Evolutionary conservation across 306 rosid genomes (phyloP), one percentile per base, ranked within the genome.

Genomic region (Lablab purpureus): DNA sequence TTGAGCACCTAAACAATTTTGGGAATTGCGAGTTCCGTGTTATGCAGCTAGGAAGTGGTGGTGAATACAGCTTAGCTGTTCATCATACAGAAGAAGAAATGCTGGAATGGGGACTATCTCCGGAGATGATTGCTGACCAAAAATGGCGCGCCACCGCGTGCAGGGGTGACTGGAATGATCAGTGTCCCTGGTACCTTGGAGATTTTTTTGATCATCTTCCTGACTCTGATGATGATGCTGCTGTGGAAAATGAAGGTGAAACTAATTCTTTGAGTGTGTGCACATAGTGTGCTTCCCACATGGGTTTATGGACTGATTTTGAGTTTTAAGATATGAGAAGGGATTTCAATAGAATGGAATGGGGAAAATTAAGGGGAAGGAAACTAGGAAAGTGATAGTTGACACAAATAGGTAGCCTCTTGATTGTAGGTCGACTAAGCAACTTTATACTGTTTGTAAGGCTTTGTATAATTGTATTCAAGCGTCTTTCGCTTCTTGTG

Each of bases 51-150:
- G 99, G 98, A 56, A 49, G n/a, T 4, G 94, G 98, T 1, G 99
- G 99, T 60, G 99, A 95, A 60, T 95, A 92, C 71, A 95, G 99
- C 85, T 82, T 95, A 41, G 98, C 97, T 14, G 76, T 93, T 75
- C 85, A 91, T 81, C 98, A 95, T 63, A 84, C 91, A 0, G 97
- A 91, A 56, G 90, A 95, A 76, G 91, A 95, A 76, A 71, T 95
- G 80, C 63, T 28, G n/a, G 83, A 90, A 84, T 95, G 99, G 99
- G 99, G 99, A 14, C 90, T 95, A 7, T 88, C 95, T 22, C 84
- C 79, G 10, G 93, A 93, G 0, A 93, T 91, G 99, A 80, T 95
- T 46, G 92, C 88, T 3, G 99, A 93, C 70, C 99, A 95, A 60
- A 93, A 89, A 75, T 95, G 99, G 97, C 84, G 96, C 9, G 92